These are phyloP conservation scores for Peniophora sp. DNA, from an alignment of 1,284 basidiomycete genomes.

Conservation along the genomic window DNA sequence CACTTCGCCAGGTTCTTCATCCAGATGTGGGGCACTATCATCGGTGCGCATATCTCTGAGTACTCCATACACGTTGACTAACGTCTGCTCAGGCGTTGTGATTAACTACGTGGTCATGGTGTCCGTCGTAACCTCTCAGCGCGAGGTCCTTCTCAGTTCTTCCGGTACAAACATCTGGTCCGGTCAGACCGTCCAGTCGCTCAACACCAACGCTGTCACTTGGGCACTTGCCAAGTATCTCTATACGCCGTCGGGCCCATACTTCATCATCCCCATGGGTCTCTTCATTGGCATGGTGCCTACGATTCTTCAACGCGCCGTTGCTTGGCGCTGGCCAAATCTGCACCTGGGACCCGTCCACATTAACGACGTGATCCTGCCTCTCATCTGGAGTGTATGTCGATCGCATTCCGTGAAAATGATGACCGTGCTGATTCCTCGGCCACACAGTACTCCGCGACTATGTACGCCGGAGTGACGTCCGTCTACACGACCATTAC, in stretches of 20 bases:
- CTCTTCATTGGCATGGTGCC: constrained; percentile 44
- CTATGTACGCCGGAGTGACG: constrained; percentile 36
- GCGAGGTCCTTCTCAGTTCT: constrained; percentile 42
- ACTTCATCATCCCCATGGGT: constrained; percentile 45
- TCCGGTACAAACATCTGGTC: constrained; percentile 55
- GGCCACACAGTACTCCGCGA: constrained; percentile 6
- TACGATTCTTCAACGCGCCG: constrained; percentile 30
- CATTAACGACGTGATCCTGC: not conserved
- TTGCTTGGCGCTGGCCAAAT: not conserved
- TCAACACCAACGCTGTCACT: constrained; percentile 54
- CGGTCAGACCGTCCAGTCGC: constrained; percentile 11
- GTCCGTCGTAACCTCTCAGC: constrained; percentile 42
- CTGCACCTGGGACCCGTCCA: not conserved
- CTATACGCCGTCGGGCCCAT: constrained; percentile 44
- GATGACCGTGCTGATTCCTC: too few relatives aligned
- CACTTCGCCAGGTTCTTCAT: constrained; percentile 68
- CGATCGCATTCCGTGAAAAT: not conserved
- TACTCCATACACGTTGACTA: not conserved
- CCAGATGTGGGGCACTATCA: constrained; percentile 58
- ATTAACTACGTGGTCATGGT: constrained; percentile 44
- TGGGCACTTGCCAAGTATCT: constrained; percentile 58
- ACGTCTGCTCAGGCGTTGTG: constrained; percentile 12
- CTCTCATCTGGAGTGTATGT: not conserved
- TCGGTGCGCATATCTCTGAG: constrained; percentile 28
- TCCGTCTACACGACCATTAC: constrained; percentile 42